These are phyloP conservation scores for Pyrus communis DNA, from an alignment of 306 rosid species.

Conservation along the genomic window DNA sequence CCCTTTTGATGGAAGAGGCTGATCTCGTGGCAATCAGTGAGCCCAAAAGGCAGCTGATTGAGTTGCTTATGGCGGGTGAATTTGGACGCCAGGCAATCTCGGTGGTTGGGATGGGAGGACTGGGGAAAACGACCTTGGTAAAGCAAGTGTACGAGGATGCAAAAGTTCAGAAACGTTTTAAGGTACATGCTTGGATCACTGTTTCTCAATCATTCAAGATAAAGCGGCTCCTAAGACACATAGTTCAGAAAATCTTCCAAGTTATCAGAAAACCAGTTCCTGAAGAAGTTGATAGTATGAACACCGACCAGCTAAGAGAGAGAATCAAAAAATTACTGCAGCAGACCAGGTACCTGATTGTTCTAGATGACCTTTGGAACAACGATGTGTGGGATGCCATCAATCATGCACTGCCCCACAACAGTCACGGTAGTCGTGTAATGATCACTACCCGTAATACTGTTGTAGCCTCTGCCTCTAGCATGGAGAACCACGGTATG, in stretches of 20 bases:
- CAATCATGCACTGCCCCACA: slow-evolving; percentile 43
- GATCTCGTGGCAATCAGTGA: slow-evolving; percentile 47
- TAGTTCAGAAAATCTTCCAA: slow-evolving; percentile 21
- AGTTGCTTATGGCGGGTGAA: slow-evolving; percentile 19
- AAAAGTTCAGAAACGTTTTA: slow-evolving; percentile 37
- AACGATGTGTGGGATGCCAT: slow-evolving; percentile 40
- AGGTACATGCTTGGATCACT: slow-evolving; percentile 45
- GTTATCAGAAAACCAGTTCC: slow-evolving; percentile 28
- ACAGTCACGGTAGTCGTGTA: slow-evolving; percentile 35
- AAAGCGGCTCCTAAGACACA: slow-evolving; percentile 39
- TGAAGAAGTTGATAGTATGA: slow-evolving; percentile 33
- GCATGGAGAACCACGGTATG: slow-evolving; percentile 20
- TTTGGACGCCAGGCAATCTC: slow-evolving; percentile 23
- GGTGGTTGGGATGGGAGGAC: slow-evolving; percentile 57
- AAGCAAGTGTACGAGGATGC: slow-evolving; percentile 48
- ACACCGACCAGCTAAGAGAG: slow-evolving; percentile 18
- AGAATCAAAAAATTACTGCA: slow-evolving; percentile 30
- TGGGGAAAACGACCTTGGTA: slow-evolving; percentile 56
- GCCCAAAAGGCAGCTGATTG: slow-evolving; percentile 26
- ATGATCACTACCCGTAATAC: slow-evolving; percentile 46
- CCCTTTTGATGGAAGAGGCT: slow-evolving; percentile 47
- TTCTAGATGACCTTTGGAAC: slow-evolving; percentile 52
- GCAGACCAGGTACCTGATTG: slow-evolving; percentile 41
- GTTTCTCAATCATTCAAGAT: slow-evolving; percentile 34
- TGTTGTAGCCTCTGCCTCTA: slow-evolving; percentile 25